A percentile compares a stretch with the other conserved stretches of the same genome.
Evolutionary conservation across 305 asterid genomes (phyloP).

Genomic region (Solanum hybrid): DNA sequence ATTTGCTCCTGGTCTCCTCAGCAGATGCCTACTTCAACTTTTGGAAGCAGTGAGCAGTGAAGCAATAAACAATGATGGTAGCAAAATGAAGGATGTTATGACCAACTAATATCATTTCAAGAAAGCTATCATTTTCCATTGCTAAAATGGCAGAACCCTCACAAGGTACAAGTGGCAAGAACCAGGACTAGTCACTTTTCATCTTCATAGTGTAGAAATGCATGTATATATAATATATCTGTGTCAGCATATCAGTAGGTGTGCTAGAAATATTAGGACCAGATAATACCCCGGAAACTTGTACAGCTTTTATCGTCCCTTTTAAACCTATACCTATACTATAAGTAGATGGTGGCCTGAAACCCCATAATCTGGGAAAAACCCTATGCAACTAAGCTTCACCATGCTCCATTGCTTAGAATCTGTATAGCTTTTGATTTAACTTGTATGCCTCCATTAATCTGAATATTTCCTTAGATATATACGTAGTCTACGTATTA

Average conservation of each 20-base stretch:
- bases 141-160: neutral
- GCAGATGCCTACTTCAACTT: slow-evolving; percentile 68
- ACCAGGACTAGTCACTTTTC: neutral
- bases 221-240: slow-evolving; percentile 1
- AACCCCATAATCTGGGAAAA: neutral
- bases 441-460: neutral
- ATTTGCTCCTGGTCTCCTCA: slow-evolving; percentile 54
- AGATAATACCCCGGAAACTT: neutral
- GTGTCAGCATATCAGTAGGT: neutral
- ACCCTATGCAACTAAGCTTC: neutral
- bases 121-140: neutral
- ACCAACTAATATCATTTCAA: neutral
- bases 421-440: neutral
- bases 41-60: slow-evolving; percentile 60
- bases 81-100: neutral
- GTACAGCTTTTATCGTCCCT: neutral
- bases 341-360: slow-evolving; percentile 2
- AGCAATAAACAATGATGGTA: neutral
- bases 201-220: neutral
- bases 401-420: neutral
- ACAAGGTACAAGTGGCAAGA: neutral
- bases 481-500: neutral
- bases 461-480: neutral
- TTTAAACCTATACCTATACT: neutral
- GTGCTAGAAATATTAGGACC: neutral